Percentiles rank a stretch among this genome's conserved stretches.
Conservation (phyloP, 352 stramenopile genomes). For the Phytophthora sansomeana region DNA sequence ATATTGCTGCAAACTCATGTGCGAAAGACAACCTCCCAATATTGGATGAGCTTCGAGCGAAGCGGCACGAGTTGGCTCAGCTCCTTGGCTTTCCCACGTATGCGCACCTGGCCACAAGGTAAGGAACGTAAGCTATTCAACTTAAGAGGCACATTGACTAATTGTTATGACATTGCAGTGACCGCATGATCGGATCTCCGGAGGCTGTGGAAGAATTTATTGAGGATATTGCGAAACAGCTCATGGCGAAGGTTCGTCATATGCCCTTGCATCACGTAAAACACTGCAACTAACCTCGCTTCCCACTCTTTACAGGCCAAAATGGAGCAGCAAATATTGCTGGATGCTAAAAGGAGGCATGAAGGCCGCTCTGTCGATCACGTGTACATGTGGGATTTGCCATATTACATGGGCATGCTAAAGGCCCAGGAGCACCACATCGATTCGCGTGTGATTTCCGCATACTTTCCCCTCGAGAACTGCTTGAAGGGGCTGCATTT, state of each 20-base stretch:
- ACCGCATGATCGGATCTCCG: slow-evolving; percentile 89
- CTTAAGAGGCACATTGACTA: slow-evolving; percentile 14
- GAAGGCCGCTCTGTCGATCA: slow-evolving; percentile 51
- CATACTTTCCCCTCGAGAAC: slow-evolving; percentile 93
- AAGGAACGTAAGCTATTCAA: slow-evolving; percentile 10
- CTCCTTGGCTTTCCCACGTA: slow-evolving; percentile 93
- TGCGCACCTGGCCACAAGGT: slow-evolving; percentile 92
- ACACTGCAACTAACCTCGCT: neutral
- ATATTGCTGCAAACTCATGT: slow-evolving; percentile 88
- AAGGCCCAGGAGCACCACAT: slow-evolving; percentile 78
- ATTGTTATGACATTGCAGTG: slow-evolving; percentile 34
- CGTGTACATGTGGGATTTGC: slow-evolving; percentile 95
- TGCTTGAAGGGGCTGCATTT: slow-evolving; percentile 92
- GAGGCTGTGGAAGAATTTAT: slow-evolving; percentile 78
- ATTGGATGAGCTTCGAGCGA: slow-evolving; percentile 88
- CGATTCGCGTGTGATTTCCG: slow-evolving; percentile 80
- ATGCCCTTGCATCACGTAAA: neutral
- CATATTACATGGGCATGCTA: slow-evolving; percentile 93
- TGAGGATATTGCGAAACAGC: slow-evolving; percentile 57
- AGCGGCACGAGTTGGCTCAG: slow-evolving; percentile 90
- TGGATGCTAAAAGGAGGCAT: slow-evolving; percentile 67
- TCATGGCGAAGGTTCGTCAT: slow-evolving; percentile 74
- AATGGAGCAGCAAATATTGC: slow-evolving; percentile 64
- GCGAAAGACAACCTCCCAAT: slow-evolving; percentile 76
- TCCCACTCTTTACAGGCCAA: slow-evolving; percentile 43